Evolutionary conservation across 2,329 filamentous ascomycete genomes (phyloP).

Genomic region (Fusarium paranaense): DNA sequence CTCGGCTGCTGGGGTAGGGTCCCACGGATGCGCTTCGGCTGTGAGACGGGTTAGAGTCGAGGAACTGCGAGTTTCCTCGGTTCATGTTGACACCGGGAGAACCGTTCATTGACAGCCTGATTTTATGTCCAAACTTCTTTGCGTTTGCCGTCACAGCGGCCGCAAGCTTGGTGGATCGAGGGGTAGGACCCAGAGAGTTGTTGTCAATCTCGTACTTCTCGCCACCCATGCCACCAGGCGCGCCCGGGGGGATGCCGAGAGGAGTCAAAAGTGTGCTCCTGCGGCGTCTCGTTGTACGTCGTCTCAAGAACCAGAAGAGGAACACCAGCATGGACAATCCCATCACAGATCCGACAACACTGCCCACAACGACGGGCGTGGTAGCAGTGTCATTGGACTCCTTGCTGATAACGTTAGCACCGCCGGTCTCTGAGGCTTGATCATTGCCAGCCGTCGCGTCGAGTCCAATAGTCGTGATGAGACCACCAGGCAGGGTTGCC

Average conservation of each 20-base stretch:
- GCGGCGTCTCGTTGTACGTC: constrained; percentile 53
- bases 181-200: constrained; percentile 62
- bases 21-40: constrained; percentile 53
- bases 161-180: constrained; percentile 49
- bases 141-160: constrained; percentile 47
- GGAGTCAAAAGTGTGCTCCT: constrained; percentile 63
- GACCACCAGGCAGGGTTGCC: constrained; percentile 33
- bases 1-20: constrained; percentile 16
- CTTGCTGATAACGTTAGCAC: constrained; percentile 20
- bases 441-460: constrained; percentile 37
- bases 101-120: constrained; percentile 38
- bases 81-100: constrained; percentile 61
- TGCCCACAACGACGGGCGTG: constrained; percentile 59
- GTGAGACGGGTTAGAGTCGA: constrained; percentile 49
- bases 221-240: constrained; percentile 3
- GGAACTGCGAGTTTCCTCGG: constrained; percentile 65
- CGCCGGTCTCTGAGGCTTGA: constrained; percentile 29
- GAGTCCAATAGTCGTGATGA: constrained; percentile 34
- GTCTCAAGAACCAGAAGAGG: constrained; percentile 63
- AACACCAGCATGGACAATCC: constrained; percentile 57
- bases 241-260: constrained; percentile 50
- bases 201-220: constrained; percentile 52
- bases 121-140: constrained; percentile 39
- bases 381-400: constrained; percentile 26
- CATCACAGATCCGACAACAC: constrained; percentile 62